Percentiles rank a stretch among this genome's conserved stretches.
These are phyloP conservation scores for Pholiota conissans DNA, from an alignment of 768 basidiomycete species.

Conservation along the genomic window DNA sequence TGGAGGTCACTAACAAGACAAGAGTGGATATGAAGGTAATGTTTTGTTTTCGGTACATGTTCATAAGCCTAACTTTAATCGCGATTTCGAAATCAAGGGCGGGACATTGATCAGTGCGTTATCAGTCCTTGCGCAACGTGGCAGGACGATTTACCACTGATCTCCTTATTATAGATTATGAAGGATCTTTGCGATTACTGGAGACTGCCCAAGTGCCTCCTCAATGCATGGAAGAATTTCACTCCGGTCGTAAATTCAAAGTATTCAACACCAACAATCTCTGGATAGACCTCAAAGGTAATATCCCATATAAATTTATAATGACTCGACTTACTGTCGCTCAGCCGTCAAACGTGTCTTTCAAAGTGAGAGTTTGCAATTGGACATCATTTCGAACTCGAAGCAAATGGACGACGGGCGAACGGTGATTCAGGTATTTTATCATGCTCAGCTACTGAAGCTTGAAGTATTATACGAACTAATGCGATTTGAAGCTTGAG, in stretches of 20 bases:
- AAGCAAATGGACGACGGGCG: constrained; percentile 86
- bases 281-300: constrained; percentile 69
- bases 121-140: background rate
- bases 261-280: constrained; percentile 89
- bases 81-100: constrained; percentile 38
- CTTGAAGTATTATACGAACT: constrained; percentile 74
- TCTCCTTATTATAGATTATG: constrained; percentile 65
- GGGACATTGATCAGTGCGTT: constrained; percentile 74
- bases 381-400: constrained; percentile 94
- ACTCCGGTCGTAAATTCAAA: constrained; percentile 90
- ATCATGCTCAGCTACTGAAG: constrained; percentile 64
- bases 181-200: constrained; percentile 83
- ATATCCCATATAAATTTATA: too few relatives aligned
- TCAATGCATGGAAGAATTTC: constrained; percentile 94
- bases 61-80: constrained; percentile 29
- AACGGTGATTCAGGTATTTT: constrained; percentile 65
- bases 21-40: constrained; percentile 63
- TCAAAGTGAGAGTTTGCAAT: constrained; percentile 81
- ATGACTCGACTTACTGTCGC: too few relatives aligned
- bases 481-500: constrained; percentile 91
- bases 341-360: constrained; percentile 84
- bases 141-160: background rate
- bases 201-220: constrained; percentile 95
- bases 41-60: constrained; percentile 32
- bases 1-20: constrained; percentile 97